A percentile compares a stretch with the other conserved stretches of the same genome.
These are phyloP conservation scores for Papiliotrema fonsecae DNA, from an alignment of 1,284 basidiomycete species.

Conservation along the genomic window DNA sequence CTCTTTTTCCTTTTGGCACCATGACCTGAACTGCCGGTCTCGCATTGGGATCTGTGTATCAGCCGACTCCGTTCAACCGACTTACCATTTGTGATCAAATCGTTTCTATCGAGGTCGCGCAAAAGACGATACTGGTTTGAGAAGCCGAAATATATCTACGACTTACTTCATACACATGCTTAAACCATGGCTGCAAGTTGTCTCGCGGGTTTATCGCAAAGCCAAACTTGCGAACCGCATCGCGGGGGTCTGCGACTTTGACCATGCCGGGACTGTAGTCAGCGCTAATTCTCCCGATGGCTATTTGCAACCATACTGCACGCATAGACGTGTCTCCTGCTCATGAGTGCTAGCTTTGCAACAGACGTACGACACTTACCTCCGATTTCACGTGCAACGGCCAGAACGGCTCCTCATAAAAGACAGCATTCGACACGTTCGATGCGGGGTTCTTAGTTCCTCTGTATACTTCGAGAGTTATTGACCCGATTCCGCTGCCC, in stretches of 20 bases:
- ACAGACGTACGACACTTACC: background rate
- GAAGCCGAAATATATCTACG: background rate
- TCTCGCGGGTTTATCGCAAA: background rate
- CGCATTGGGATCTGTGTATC: background rate
- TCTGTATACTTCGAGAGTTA: conserved; percentile 1
- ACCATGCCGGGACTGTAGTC: background rate
- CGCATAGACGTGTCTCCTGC: background rate
- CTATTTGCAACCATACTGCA: no score
- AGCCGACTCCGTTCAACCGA: background rate
- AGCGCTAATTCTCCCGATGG: background rate
- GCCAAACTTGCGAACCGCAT: background rate
- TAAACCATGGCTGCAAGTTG: background rate
- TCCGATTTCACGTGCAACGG: background rate
- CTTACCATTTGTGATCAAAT: background rate
- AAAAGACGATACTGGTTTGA: background rate
- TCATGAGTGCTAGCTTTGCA: background rate
- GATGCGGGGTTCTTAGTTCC: background rate
- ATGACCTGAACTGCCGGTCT: background rate
- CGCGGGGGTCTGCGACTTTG: background rate
- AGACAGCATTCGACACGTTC: background rate
- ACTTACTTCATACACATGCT: background rate
- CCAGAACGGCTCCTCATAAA: background rate
- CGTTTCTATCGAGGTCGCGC: background rate
- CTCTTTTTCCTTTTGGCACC: background rate
- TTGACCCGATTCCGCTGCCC: background rate